Percentiles rank a stretch among this genome's conserved stretches.
These are phyloP conservation scores for Xylaria sp. DNA, from an alignment of 2,329 filamentous ascomycete species.

Conservation along the genomic window DNA sequence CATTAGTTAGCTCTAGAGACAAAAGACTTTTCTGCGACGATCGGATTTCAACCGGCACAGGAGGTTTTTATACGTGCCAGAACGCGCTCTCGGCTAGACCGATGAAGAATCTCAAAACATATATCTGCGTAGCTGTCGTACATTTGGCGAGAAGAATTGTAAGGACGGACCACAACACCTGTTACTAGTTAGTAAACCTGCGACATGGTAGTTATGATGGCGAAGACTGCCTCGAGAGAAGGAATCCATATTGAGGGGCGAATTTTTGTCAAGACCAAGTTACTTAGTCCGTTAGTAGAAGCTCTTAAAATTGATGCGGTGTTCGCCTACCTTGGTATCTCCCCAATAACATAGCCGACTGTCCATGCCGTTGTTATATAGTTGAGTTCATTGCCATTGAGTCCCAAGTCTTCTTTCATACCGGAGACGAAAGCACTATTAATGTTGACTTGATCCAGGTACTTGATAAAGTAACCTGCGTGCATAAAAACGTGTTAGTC, in stretches of 20 bases:
- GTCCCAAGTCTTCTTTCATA: conserved; percentile 50
- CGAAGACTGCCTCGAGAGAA: conserved; percentile 36
- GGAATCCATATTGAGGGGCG: conserved; percentile 48
- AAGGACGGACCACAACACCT: conserved; percentile 41
- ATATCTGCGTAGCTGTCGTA: conserved; percentile 42
- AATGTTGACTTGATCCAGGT: conserved; percentile 44
- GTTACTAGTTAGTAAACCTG: neutral
- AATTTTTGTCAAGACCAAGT: conserved; percentile 43
- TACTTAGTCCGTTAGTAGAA: conserved; percentile 34
- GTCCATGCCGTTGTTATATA: conserved; percentile 42
- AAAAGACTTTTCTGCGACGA: no score
- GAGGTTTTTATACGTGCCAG: no score
- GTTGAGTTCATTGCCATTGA: conserved; percentile 49
- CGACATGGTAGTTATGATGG: neutral
- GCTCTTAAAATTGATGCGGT: no score
- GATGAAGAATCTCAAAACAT: conserved; percentile 45
- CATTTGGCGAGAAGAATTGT: conserved; percentile 44
- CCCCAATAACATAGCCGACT: conserved; percentile 41
- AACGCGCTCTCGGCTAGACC: conserved; percentile 41
- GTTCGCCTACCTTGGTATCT: conserved; percentile 40
- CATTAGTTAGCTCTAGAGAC: no score
- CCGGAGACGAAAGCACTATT: conserved; percentile 53
- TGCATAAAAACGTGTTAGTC: no score
- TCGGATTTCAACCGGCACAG: no score
- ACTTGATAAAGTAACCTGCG: conserved; percentile 54